Evolutionary conservation across 345 rosid species (phyloP), one percentile per base, ranked within the genome.

Genomic region (Gossypioides kirkii): DNA sequence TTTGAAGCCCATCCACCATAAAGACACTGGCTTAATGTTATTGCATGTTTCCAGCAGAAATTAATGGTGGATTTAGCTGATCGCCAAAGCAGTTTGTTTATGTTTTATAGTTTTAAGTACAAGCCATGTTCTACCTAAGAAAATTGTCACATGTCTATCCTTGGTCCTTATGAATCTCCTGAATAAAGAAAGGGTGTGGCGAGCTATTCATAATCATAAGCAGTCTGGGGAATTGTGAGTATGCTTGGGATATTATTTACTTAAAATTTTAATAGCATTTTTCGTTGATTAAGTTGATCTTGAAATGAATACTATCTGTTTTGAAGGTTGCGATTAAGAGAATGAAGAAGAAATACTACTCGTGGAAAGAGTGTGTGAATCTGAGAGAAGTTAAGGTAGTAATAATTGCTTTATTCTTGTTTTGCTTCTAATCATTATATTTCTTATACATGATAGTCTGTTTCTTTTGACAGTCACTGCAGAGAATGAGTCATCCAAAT

Each of bases 371-470:
- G 80, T 92, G 98, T 80, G 82, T 90, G 56, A 89, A 90, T 78
- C 76, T 94, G 80, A 94, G 95, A 82, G 98, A 94, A 88, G 97
- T 94, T 74, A 94, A 94, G 97, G 98, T 94, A 85, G 18, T 49
- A 46, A 53, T 10, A 23, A 17, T 52, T 53, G 5, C 13, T 47
- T 50, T 26, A 18, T 42, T 25, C 36, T 61, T 1, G 43, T 67
- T 4, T 65, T 64, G 20, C 41, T 47, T 47, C 20, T 76, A 23
- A 14, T 28, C 25, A 14, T 20, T 6, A 50, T 32, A 8, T 75
- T 18, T 17, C 26, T 18, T 54, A 32, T 71, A 61, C 41, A 45
- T 73, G 26, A 61, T 23, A 20, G 4, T 52, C 61, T 71, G 26
- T 60, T 73, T 72, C 61, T 28, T 78, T 20, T 76, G 69, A 47